These are phyloP conservation scores for Ophiocordyceps camponoti-leonardi DNA, from an alignment of 2,329 filamentous ascomycete genomes.

Conservation along the genomic window DNA sequence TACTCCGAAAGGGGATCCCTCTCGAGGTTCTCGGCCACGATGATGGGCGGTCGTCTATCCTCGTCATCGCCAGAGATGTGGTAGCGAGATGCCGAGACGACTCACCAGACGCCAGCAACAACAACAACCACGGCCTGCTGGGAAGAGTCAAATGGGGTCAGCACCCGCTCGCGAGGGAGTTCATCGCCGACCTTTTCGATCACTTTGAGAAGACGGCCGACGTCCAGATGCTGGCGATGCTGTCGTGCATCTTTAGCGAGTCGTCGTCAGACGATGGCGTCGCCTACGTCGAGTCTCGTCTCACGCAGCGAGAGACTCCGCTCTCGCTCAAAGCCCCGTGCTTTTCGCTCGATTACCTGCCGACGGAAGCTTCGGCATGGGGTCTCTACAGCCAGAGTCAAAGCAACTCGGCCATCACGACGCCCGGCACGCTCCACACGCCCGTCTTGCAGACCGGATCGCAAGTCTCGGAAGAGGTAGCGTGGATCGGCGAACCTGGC, in stretches of 20 bases:
- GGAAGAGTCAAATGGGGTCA: slow-evolving; percentile 52
- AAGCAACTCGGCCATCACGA: slow-evolving; percentile 36
- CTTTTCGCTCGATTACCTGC: slow-evolving; percentile 51
- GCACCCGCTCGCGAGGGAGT: slow-evolving; percentile 44
- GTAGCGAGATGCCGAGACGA: slow-evolving; percentile 19
- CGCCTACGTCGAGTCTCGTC: slow-evolving; percentile 37
- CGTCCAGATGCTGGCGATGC: slow-evolving; percentile 55
- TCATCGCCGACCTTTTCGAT: slow-evolving; percentile 44
- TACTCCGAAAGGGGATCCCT: slow-evolving; percentile 62
- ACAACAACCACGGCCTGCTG: slow-evolving; percentile 18
- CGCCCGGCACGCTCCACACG: slow-evolving; percentile 38
- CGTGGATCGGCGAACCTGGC: slow-evolving; percentile 34
- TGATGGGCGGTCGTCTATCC: slow-evolving; percentile 38
- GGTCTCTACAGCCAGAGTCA: slow-evolving; percentile 32
- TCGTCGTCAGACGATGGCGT: slow-evolving; percentile 35
- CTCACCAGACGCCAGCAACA: slow-evolving; percentile 6
- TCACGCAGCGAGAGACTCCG: slow-evolving; percentile 42
- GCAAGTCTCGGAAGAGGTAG: slow-evolving; percentile 35
- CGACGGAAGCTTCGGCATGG: slow-evolving; percentile 38
- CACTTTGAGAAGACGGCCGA: slow-evolving; percentile 46
- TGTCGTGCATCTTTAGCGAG: slow-evolving; percentile 52
- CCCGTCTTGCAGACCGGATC: slow-evolving; percentile 37
- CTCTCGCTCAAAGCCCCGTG: slow-evolving; percentile 47
- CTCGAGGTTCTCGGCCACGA: slow-evolving; percentile 43
- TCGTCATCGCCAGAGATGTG: slow-evolving; percentile 51